Conservation (phyloP, 2,329 filamentous ascomycete genomes). For the Nemania abortiva region DNA sequence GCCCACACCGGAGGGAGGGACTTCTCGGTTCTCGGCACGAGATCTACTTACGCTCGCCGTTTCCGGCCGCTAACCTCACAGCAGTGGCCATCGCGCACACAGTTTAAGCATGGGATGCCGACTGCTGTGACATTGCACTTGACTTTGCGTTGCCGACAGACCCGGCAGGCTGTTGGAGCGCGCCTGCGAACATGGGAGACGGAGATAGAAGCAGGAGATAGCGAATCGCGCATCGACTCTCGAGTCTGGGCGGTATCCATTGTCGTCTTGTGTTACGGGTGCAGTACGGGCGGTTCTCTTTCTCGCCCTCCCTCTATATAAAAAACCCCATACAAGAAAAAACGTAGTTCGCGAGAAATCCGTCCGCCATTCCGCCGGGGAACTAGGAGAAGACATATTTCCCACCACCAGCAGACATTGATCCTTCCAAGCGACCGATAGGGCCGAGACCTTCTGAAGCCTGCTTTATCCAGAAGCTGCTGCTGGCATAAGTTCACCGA, state of each 20-base stretch:
- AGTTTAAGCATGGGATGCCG: slow-evolving; percentile 49
- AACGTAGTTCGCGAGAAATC: neutral
- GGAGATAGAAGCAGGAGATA: slow-evolving; percentile 27
- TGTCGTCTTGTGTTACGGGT: slow-evolving; percentile 21
- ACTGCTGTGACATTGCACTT: slow-evolving; percentile 42
- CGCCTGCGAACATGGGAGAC: slow-evolving; percentile 32
- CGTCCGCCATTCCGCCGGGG: neutral
- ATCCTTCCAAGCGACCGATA: neutral
- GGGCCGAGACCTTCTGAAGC: neutral
- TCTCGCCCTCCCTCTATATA: neutral
- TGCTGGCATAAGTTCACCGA: neutral
- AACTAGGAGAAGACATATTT: neutral
- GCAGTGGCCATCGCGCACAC: slow-evolving; percentile 47
- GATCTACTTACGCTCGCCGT: slow-evolving; percentile 36
- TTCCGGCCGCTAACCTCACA: slow-evolving; percentile 47
- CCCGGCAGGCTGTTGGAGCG: slow-evolving; percentile 30
- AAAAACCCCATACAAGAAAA: neutral
- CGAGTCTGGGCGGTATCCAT: slow-evolving; percentile 22
- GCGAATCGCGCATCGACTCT: slow-evolving; percentile 24
- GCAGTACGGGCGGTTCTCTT: neutral
- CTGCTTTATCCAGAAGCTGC: neutral
- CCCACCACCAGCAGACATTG: neutral
- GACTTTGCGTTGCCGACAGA: slow-evolving; percentile 44
- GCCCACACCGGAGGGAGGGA: neutral
- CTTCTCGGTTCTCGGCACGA: slow-evolving; percentile 4